These are phyloP conservation scores for Knoxdaviesia capensis DNA, from an alignment of 2,329 filamentous ascomycete genomes.

Conservation along the genomic window DNA sequence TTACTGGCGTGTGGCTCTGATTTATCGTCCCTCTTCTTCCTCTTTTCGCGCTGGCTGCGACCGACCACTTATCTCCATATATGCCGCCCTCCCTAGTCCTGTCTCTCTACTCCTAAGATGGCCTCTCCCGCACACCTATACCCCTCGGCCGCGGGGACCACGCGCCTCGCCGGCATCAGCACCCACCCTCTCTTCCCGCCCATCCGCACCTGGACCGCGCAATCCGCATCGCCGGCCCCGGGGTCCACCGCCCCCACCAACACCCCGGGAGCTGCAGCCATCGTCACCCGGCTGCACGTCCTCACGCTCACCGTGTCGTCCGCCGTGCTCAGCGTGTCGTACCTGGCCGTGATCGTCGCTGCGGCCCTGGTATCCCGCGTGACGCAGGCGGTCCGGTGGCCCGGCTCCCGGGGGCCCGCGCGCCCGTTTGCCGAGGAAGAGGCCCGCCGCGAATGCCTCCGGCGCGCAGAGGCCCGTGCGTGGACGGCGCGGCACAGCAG, in stretches of 20 bases:
- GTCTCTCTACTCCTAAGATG: background rate
- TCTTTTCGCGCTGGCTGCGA: no score
- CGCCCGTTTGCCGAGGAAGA: slow-evolving; percentile 60
- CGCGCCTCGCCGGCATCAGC: slow-evolving; percentile 8
- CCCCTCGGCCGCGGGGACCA: background rate
- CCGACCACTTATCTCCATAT: no score
- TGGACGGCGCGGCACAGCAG: slow-evolving; percentile 32
- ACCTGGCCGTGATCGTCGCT: slow-evolving; percentile 55
- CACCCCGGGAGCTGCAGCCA: slow-evolving; percentile 39
- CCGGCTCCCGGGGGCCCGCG: slow-evolving; percentile 35
- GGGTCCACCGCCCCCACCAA: no score
- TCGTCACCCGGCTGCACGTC: slow-evolving; percentile 45
- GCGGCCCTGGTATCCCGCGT: slow-evolving; percentile 53
- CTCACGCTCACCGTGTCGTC: slow-evolving; percentile 44
- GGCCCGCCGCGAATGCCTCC: slow-evolving; percentile 26
- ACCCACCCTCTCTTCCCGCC: slow-evolving; percentile 74
- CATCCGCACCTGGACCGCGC: slow-evolving; percentile 44
- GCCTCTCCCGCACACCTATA: background rate
- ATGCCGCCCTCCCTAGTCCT: background rate
- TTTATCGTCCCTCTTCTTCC: background rate
- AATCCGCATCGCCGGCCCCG: no score
- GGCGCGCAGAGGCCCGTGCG: slow-evolving; percentile 35
- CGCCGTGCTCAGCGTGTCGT: slow-evolving; percentile 56
- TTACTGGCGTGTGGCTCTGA: background rate
- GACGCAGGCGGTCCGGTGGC: slow-evolving; percentile 28